These are phyloP conservation scores for Glycine tomentella DNA, from an alignment of 306 rosid genomes.

Conservation along the genomic window DNA sequence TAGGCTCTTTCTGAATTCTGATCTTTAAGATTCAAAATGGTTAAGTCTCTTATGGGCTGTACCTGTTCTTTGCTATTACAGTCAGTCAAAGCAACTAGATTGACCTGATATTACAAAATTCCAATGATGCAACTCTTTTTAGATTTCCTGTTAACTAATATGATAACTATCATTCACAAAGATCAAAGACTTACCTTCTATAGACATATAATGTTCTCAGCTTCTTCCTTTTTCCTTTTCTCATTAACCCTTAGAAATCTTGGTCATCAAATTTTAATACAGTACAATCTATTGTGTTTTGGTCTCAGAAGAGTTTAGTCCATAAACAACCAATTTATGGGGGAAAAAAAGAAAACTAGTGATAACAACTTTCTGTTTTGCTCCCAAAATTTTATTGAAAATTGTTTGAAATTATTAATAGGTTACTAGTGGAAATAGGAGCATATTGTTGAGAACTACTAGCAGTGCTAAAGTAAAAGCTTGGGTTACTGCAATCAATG, in stretches of 20 bases:
- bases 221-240: slow-evolving; percentile 39
- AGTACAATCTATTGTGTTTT: not conserved
- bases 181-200: slow-evolving; percentile 25
- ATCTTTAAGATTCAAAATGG: slow-evolving; percentile 25
- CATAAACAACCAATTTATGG: not conserved
- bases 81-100: slow-evolving; percentile 34
- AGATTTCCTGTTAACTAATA: slow-evolving; percentile 10
- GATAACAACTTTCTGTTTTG: not conserved
- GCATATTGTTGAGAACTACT: slow-evolving; percentile 75
- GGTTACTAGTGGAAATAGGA: slow-evolving; percentile 92
- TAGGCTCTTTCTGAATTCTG: slow-evolving; percentile 18
- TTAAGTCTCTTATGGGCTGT: slow-evolving; percentile 5
- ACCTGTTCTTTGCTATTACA: slow-evolving; percentile 9
- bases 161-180: not conserved
- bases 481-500: slow-evolving; percentile 94
- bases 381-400: not conserved
- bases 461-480: slow-evolving; percentile 75
- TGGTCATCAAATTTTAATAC: slow-evolving; percentile 29
- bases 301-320: slow-evolving; percentile 35
- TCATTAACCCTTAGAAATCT: not conserved
- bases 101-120: slow-evolving; percentile 17
- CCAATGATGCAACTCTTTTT: no score
- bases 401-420: slow-evolving; percentile 34
- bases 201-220: slow-evolving; percentile 32
- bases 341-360: not conserved